Evolutionary conservation across 2,329 filamentous ascomycete genomes (phyloP), one percentile per base, ranked within the genome.

Genomic region (Simplicillium aogashimaense): DNA sequence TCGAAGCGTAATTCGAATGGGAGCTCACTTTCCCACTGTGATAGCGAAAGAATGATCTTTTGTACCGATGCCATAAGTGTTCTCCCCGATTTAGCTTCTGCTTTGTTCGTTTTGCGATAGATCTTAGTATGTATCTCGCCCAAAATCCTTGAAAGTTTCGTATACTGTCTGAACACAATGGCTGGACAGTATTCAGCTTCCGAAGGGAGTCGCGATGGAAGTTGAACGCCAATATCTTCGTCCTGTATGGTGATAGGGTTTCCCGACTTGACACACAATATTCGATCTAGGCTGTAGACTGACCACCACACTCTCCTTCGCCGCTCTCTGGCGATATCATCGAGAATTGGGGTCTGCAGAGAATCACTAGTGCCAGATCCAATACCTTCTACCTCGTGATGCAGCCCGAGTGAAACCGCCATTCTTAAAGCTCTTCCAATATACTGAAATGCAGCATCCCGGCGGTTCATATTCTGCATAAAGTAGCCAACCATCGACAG

Each of bases 221-320:
- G 56, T 5, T 49, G 31, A 4, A 68, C 67, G 13, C 63, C 63
- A 42, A 75, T 72, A 45, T 74, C 72, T 44, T 72, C 67, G 47
- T 75, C 72, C 5, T 70, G 61, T 17, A 76, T 71, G 1, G 71
- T 69, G 28, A 75, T 61, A 1, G 72, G 71, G 45, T 74, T 71
- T 7, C 72, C 72, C 2, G 67, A 70, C 45, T 74, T 76, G 42
- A 71, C 67, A 3, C 66, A 69, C 1, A 74, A 54, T 20, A 76
- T 66, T 12, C 69, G 59, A 50, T 75, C 72, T 30, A 76, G 55
- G 46, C 69, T 73, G 49, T 76, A 76, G 2, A 74, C 65, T 28
- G 67, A 72, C 72, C 72, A 76, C 71, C 71, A 76, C 4, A 71
- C 61, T 7, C 70, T 62, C 7, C 72, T 63, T 8, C 72, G 62